Evolutionary conservation across 768 basidiomycete species (phyloP).

Genomic region (Porphyrellus cyaneotinctus): DNA sequence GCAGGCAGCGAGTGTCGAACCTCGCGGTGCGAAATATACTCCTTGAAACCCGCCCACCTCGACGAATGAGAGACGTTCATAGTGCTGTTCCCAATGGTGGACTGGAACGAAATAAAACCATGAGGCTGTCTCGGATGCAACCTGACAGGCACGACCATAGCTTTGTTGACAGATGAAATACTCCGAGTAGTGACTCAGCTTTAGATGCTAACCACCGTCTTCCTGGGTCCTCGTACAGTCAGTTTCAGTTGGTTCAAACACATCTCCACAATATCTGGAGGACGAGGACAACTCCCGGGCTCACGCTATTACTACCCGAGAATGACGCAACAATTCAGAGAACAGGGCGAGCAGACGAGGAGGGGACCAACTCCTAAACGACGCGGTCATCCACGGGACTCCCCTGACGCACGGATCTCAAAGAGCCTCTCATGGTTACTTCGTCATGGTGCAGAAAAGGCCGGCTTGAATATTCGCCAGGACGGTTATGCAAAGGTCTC

Average conservation of each 20-base stretch:
- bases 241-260: background rate
- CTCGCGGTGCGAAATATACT: slow-evolving; percentile 47
- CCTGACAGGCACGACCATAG: no score
- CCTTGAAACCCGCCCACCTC: slow-evolving; percentile 39
- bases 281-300: slow-evolving; percentile 1
- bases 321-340: slow-evolving; percentile 10
- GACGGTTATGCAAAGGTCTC: slow-evolving; percentile 85
- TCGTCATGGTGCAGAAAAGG: slow-evolving; percentile 81
- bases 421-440: slow-evolving; percentile 90
- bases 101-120: slow-evolving; percentile 8
- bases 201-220: slow-evolving; percentile 12
- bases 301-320: slow-evolving; percentile 1
- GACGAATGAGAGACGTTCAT: slow-evolving; percentile 33
- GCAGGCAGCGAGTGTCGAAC: slow-evolving; percentile 28
- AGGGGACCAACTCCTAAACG: slow-evolving; percentile 38
- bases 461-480: slow-evolving; percentile 67
- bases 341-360: slow-evolving; percentile 5
- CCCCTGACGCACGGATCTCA: slow-evolving; percentile 65
- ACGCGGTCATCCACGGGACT: slow-evolving; percentile 59
- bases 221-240: background rate
- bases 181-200: no score
- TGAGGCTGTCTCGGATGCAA: slow-evolving; percentile 10
- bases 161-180: background rate
- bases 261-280: background rate
- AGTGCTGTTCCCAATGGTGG: slow-evolving; percentile 3